phyloP scores from a whole-genome alignment of 495 filamentous ascomycete genomes.

The Aspergillus ellipticus region DNA sequence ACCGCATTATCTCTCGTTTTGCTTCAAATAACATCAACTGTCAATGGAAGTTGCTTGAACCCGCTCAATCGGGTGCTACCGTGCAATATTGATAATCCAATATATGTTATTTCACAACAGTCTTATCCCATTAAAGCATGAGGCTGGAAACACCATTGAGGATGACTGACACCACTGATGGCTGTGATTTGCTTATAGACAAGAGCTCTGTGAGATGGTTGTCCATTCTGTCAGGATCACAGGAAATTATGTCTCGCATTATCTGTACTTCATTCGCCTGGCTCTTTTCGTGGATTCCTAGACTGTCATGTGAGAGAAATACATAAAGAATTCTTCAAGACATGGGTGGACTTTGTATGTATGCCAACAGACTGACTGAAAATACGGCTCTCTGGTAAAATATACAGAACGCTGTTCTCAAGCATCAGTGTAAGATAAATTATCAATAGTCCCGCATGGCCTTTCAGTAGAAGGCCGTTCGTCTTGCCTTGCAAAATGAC shows the following conservation, averaged over 20 bases:
- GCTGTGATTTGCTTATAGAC: neutral
- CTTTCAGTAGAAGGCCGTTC: too few relatives aligned
- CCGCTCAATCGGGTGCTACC: slow-evolving; percentile 76
- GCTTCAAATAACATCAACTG: slow-evolving; percentile 66
- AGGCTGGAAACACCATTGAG: neutral
- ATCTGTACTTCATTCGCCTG: neutral
- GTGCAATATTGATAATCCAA: slow-evolving; percentile 34
- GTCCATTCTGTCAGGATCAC: neutral
- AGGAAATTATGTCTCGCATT: neutral
- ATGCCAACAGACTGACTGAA: neutral
- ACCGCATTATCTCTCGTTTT: slow-evolving; percentile 68
- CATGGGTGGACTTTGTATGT: neutral
- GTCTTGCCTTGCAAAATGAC: too few relatives aligned
- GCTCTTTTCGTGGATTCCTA: neutral
- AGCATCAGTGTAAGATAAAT: too few relatives aligned
- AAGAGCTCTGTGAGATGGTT: neutral
- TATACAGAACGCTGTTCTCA: neutral
- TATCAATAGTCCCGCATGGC: too few relatives aligned
- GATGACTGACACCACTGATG: neutral
- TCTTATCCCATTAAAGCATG: neutral
- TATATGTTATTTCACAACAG: neutral
- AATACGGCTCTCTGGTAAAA: neutral
- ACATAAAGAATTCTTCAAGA: too few relatives aligned
- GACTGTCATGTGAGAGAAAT: too few relatives aligned
- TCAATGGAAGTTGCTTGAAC: slow-evolving; percentile 82